Evolutionary conservation across 2,329 filamentous ascomycete genomes (phyloP), one percentile per base, ranked within the genome.

Genomic region (Aspergillus puulaauensis): DNA sequence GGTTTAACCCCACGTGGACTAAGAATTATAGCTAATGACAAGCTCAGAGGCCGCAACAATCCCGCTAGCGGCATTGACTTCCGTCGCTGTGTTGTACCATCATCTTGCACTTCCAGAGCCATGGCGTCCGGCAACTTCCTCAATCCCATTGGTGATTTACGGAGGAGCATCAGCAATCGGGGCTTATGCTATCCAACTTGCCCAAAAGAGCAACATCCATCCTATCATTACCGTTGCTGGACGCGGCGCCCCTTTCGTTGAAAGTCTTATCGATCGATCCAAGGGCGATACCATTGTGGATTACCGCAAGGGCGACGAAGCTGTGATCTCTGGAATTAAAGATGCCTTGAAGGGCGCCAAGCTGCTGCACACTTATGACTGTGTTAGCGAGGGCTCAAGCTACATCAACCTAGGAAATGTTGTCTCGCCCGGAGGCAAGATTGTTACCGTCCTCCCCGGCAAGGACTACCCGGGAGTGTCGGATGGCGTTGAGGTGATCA

Each of bases 191-290:
- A 71, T 87, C 44, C 83, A 88, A 68, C 75, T 88, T 15, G 83
- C 83, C 11, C 66, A 62, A 4, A 73, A 74, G 8, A 79, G 78
- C 58, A 83, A 84, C 66, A 83, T 88, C 59, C 83, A 87, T 68
- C 86, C 86, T 0, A 71, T 88, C 44, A 84, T 89, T 61, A 80
- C 79, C 58, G 76, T 88, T 7, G 84, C 85, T 0, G 86, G 86
- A 6, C 73, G 76, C 2, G 82, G 81, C 6, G 70, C 70, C 8
- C 64, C 77, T 2, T 82, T 82, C 62, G 83, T 87, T 3, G 75
- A 82, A 67, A 69, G 65, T 0, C 71, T 86, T 33, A 78, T 87
- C 54, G 80, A 85, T 65, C 68, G 69, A 9, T 70, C 68, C 52
- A 83, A 82, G 65, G 84, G 85, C 40, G 85, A 88, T 64, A 72